Percentiles rank a stretch among this genome's conserved stretches.
Evolutionary conservation across 2,329 filamentous ascomycete genomes (phyloP).

Genomic region (Neopestalotiopsis clavispora): DNA sequence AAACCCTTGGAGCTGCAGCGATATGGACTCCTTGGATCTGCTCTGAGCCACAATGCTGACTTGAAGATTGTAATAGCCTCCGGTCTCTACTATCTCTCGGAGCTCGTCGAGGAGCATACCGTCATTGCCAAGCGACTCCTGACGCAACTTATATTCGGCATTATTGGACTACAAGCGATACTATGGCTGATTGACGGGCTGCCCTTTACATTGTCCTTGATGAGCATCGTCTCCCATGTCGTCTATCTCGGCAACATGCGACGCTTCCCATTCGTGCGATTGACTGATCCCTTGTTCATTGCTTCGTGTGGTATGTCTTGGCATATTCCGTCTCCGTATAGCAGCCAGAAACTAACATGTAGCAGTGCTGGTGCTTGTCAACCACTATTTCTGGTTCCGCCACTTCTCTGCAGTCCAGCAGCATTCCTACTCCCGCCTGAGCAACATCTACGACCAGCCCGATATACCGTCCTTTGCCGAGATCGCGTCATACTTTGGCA

Average conservation of each 20-base stretch:
- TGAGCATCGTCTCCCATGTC: constrained; percentile 81
- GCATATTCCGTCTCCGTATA: neutral
- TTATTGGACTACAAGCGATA: constrained; percentile 75
- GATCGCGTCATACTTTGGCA: constrained; percentile 93
- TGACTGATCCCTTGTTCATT: constrained; percentile 87
- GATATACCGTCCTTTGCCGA: constrained; percentile 85
- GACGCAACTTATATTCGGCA: constrained; percentile 80
- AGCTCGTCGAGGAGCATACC: constrained; percentile 97
- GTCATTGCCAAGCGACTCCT: constrained; percentile 90
- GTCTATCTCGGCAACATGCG: constrained; percentile 89
- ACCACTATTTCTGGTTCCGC: constrained; percentile 96
- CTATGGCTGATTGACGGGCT: constrained; percentile 86
- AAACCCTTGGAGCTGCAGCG: neutral
- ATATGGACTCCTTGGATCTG: neutral
- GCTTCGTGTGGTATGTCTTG: constrained; percentile 72
- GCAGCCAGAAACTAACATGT: constrained; percentile 25
- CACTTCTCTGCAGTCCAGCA: constrained; percentile 77
- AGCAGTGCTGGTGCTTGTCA: constrained; percentile 78
- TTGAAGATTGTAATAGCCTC: constrained; percentile 65
- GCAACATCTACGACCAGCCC: constrained; percentile 66
- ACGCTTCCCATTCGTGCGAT: constrained; percentile 76
- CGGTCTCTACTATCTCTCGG: constrained; percentile 97
- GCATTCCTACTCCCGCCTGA: constrained; percentile 59
- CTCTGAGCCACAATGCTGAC: neutral
- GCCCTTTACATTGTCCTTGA: constrained; percentile 72